phyloP scores from a whole-genome alignment of 1,284 basidiomycete genomes.

The Volvariella volvacea region DNA sequence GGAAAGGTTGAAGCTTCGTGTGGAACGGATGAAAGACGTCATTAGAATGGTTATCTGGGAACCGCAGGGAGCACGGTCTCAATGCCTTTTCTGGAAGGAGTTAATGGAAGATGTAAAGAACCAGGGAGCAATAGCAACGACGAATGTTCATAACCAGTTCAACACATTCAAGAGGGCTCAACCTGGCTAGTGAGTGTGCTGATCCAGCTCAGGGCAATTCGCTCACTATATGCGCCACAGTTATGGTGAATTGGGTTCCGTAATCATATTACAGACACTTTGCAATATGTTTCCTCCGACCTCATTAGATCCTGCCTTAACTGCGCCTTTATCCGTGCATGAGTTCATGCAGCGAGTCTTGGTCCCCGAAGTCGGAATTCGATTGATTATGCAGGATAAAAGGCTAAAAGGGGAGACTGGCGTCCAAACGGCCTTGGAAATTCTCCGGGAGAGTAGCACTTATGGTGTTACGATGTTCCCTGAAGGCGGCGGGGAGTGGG shows the following conservation, averaged over 20 bases:
- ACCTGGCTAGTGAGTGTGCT: slow-evolving; percentile 67
- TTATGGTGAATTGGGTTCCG: slow-evolving; percentile 73
- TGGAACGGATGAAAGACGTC: slow-evolving; percentile 36
- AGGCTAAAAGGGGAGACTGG: slow-evolving; percentile 27
- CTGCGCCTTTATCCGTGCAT: slow-evolving; percentile 55
- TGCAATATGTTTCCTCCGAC: slow-evolving; percentile 66
- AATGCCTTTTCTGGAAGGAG: slow-evolving; percentile 64
- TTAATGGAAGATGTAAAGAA: slow-evolving; percentile 51
- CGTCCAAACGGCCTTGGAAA: slow-evolving; percentile 40
- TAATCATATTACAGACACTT: slow-evolving; percentile 71
- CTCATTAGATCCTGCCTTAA: slow-evolving; percentile 41
- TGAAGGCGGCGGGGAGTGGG: slow-evolving; percentile 41
- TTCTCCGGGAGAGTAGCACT: slow-evolving; percentile 64
- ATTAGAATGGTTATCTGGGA: slow-evolving; percentile 22
- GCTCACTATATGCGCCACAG: slow-evolving; percentile 26
- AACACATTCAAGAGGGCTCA: slow-evolving; percentile 70
- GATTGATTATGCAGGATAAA: slow-evolving; percentile 67
- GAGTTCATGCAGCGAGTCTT: slow-evolving; percentile 71
- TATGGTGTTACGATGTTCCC: slow-evolving; percentile 81
- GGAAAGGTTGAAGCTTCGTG: slow-evolving; percentile 40
- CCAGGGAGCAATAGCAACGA: slow-evolving; percentile 56
- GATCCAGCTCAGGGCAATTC: slow-evolving; percentile 2
- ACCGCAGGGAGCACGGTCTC: slow-evolving; percentile 30
- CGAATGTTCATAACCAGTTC: slow-evolving; percentile 66
- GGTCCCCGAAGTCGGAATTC: slow-evolving; percentile 68